Base-by-base conservation (phyloP, 2,329 filamentous ascomycete genomes). In the Fusarium brevicatenulatum region DNA sequence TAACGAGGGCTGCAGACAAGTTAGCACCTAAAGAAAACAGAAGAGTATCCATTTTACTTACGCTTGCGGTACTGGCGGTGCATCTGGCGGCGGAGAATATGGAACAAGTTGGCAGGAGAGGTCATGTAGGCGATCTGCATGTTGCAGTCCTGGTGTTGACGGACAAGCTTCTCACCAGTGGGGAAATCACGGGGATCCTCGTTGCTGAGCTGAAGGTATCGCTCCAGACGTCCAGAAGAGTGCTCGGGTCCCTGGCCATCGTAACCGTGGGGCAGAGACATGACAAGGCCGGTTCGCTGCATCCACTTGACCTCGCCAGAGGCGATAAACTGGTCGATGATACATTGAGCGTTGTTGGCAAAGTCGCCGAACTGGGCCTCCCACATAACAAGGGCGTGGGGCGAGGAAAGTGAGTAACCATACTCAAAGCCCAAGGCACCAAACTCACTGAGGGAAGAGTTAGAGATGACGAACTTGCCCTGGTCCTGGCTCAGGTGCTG, bases 291-390 rank as follows among this genome's bases (percentile, higher is more conserved):
- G 61, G 95, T 97, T 84, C 96, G 92, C 87, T 99, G 96, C 85
- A 98, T 92, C 96, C 96, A 99, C 87, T 99, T 99, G 74, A 93
- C 92, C 86, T 99, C 96, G 81, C 96, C 96, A 71, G 96, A 98
- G 56, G 96, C 95, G 78, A 99, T 92, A 85, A 99, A 99, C 85
- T 99, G 96, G 83, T 99, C 96, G 80, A 99, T 97, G 84, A 99
- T 97, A 83, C 95, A 97, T 85, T 99, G 96, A 47, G 96, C 95
- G 80, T 98, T 99, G 89, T 99, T 99, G 88, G 96, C 96, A 80
- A 99, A 99, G 85, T 99, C 96, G 88, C 96, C 96, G 80, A 99
- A 99, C 84, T 99, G 96, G 42, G 96, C 96, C 86, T 99, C 96
- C 96, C 96, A 99, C 91, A 99, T 97, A 78, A 99, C 95, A 32